Conservation (phyloP, 1,139 yeast genomes). For the Taphrina confusa region DNA sequence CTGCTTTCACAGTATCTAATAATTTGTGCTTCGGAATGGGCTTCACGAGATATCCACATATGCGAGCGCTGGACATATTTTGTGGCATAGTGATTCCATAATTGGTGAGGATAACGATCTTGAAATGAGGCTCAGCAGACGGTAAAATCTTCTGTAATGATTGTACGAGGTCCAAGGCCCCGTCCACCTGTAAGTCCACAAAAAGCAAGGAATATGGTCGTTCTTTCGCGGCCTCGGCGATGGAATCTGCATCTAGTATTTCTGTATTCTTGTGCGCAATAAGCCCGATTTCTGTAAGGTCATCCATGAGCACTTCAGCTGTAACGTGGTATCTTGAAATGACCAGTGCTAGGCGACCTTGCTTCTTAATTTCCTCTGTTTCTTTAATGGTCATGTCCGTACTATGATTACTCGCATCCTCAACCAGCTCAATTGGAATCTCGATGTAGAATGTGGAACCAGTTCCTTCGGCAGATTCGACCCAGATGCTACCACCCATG, state of each 20-base stretch:
- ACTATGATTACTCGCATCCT: background rate
- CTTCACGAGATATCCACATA: conserved; percentile 20
- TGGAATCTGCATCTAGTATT: background rate
- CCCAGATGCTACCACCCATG: conserved; percentile 32
- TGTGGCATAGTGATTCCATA: conserved; percentile 1
- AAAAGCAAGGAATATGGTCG: conserved; percentile 1
- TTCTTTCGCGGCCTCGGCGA: background rate
- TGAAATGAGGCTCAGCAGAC: conserved; percentile 5
- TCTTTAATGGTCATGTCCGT: background rate
- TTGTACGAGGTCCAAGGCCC: conserved; percentile 6
- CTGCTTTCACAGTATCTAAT: background rate
- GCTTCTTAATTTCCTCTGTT: background rate
- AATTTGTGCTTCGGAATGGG: conserved; percentile 6
- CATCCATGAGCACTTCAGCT: conserved; percentile 17
- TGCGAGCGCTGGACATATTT: conserved; percentile 13
- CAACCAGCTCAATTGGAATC: background rate
- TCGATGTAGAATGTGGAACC: conserved; percentile 24
- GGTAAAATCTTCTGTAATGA: conserved; percentile 1
- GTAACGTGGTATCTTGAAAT: conserved; percentile 5
- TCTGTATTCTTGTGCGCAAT: conserved; percentile 9
- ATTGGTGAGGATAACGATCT: conserved; percentile 10
- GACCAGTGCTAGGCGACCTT: conserved; percentile 9
- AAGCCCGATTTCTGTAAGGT: background rate
- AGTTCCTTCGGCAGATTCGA: conserved; percentile 14
- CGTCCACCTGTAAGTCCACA: conserved; percentile 14